These are phyloP conservation scores for Apiospora kogelbergensis DNA, from an alignment of 2,329 filamentous ascomycete genomes.

Conservation along the genomic window DNA sequence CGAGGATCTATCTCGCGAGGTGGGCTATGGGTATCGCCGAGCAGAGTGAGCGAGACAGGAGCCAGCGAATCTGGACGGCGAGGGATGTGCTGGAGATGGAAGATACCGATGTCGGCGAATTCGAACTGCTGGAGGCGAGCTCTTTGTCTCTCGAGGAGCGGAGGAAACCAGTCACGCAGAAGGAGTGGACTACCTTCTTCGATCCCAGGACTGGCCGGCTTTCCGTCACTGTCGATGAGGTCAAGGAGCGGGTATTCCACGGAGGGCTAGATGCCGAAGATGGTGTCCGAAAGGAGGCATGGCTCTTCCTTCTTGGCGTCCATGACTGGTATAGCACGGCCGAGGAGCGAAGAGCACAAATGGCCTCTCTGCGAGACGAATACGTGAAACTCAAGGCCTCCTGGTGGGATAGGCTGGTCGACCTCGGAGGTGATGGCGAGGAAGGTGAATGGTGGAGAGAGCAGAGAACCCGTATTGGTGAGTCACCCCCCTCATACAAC, in stretches of 20 bases:
- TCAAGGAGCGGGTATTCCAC: slow-evolving; percentile 97
- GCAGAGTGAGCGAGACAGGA: slow-evolving; percentile 86
- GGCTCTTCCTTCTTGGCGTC: slow-evolving; percentile 90
- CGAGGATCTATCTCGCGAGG: slow-evolving; percentile 86
- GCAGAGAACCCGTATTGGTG: slow-evolving; percentile 90
- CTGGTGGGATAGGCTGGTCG: slow-evolving; percentile 94
- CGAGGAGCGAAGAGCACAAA: slow-evolving; percentile 79
- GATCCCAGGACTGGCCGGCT: slow-evolving; percentile 73
- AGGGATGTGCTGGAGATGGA: slow-evolving; percentile 91
- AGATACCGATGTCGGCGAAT: slow-evolving; percentile 91
- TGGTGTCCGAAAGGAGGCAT: slow-evolving; percentile 92
- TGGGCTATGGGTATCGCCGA: slow-evolving; percentile 99
- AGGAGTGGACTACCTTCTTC: slow-evolving; percentile 93
- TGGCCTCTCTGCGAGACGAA: slow-evolving; percentile 85
- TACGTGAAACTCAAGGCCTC: slow-evolving; percentile 91
- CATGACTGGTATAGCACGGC: slow-evolving; percentile 89
- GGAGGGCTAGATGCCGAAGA: slow-evolving; percentile 87
- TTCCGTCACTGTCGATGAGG: slow-evolving; percentile 81
- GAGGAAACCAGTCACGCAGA: slow-evolving; percentile 72
- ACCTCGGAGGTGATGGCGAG: slow-evolving; percentile 76
- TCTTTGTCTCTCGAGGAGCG: slow-evolving; percentile 74
- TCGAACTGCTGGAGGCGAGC: slow-evolving; percentile 83
- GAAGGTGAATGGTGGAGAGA: slow-evolving; percentile 96
- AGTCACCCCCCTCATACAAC: slow-evolving; percentile 33
- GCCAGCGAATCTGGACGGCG: slow-evolving; percentile 88